Percentiles rank a stretch among this genome's conserved stretches.
Conservation (phyloP, 139 green algal genomes). For the Coelastrella sp. region DNA sequence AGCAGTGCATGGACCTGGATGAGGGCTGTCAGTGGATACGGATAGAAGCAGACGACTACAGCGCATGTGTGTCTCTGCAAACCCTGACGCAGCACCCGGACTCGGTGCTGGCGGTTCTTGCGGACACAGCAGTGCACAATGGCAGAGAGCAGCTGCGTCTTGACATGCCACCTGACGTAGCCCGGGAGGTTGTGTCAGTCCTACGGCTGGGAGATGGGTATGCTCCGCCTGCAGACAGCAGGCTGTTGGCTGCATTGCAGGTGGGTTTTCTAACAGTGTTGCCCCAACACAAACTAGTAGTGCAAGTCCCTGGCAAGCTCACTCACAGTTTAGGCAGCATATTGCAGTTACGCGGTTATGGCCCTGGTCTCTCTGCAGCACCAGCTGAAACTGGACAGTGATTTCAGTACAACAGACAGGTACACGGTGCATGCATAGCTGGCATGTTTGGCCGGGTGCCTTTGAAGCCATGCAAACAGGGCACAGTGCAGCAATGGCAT, state of each 20-base stretch:
- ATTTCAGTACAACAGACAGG: too few species aligned
- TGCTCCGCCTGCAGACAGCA: not conserved
- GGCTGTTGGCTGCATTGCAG: constrained; percentile 16
- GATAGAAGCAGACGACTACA: constrained; percentile 25
- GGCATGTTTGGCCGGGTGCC: too few species aligned
- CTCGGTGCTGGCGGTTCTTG: constrained; percentile 23
- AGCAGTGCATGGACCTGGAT: not conserved
- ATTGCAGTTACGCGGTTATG: too few species aligned
- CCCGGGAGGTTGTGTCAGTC: not conserved
- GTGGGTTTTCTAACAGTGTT: not conserved
- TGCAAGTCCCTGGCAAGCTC: too few species aligned
- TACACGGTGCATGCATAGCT: too few species aligned
- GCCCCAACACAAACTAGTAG: too few species aligned
- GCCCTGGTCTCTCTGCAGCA: too few species aligned
- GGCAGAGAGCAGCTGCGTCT: constrained; percentile 4
- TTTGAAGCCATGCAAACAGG: too few species aligned
- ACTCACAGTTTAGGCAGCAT: too few species aligned
- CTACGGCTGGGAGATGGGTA: constrained; percentile 23
- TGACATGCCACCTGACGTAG: constrained; percentile 26
- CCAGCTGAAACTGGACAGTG: too few species aligned
- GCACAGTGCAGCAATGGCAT: too few species aligned
- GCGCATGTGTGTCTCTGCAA: constrained; percentile 27
- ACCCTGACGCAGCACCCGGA: constrained; percentile 8
- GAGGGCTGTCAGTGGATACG: constrained; percentile 3
- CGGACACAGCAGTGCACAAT: constrained; percentile 6